These are phyloP conservation scores for Trichocladium antarcticum DNA, from an alignment of 495 filamentous ascomycete genomes.

Conservation along the genomic window DNA sequence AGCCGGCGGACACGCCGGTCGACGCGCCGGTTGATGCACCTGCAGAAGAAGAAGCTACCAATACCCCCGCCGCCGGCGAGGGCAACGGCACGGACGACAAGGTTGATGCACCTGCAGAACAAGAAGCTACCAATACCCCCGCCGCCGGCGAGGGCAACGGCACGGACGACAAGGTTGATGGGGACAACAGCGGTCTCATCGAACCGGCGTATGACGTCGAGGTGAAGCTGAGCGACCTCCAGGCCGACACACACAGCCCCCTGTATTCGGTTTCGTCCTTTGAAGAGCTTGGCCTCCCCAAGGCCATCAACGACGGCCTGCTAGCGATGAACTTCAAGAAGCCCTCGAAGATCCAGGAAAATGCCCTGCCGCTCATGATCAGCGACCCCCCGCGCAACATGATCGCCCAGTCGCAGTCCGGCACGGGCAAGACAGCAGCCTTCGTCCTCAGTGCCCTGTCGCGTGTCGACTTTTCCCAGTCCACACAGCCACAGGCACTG, in stretches of 20 bases:
- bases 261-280: conserved; percentile 77
- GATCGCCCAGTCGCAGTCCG: conserved; percentile 96
- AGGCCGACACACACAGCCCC: conserved; percentile 75
- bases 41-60: too few relatives aligned
- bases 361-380: conserved; percentile 78
- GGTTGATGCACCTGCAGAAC: too few relatives aligned
- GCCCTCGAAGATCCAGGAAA: conserved; percentile 95
- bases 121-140: too few relatives aligned
- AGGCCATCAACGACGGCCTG: conserved; percentile 46
- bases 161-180: conserved; percentile 42
- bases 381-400: conserved; percentile 74
- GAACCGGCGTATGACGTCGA: conserved; percentile 71
- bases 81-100: too few relatives aligned
- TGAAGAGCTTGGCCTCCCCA: conserved; percentile 66
- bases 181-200: conserved; percentile 43
- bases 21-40: conserved; percentile 6
- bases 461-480: conserved; percentile 59
- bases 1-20: conserved; percentile 25
- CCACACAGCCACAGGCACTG: conserved; percentile 69
- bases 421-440: conserved; percentile 96
- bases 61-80: too few relatives aligned
- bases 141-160: conserved; percentile 28
- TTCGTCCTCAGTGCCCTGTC: conserved; percentile 86
- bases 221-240: conserved; percentile 82
- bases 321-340: conserved; percentile 79